phyloP scores from a whole-genome alignment of 805 yeast genomes.

The Lipomyces sp. region DNA sequence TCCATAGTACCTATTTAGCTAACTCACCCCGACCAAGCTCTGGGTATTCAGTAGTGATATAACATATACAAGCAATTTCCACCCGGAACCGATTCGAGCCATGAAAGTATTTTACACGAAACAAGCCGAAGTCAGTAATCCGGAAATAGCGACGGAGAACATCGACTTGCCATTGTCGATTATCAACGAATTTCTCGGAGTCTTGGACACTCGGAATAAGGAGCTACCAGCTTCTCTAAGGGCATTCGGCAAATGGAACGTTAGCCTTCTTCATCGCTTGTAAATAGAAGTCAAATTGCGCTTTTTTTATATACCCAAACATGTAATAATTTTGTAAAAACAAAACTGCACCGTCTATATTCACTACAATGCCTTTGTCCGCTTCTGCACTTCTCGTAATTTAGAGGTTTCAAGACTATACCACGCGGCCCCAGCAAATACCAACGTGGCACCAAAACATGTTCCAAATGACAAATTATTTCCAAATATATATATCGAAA shows the following conservation, averaged over 20 bases:
- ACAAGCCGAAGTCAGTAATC: background rate
- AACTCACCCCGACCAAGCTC: constrained; percentile 31
- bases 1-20: background rate
- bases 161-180: constrained; percentile 47
- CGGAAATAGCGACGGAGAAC: constrained; percentile 43
- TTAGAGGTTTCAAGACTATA: constrained; percentile 46
- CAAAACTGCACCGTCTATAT: background rate
- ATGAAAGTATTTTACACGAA: constrained; percentile 55
- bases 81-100: constrained; percentile 42
- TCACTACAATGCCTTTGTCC: constrained; percentile 16
- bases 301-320: background rate
- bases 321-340: background rate
- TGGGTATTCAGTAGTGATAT: constrained; percentile 61
- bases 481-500: constrained; percentile 61
- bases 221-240: constrained; percentile 47
- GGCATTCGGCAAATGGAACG: constrained; percentile 42
- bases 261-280: constrained; percentile 40
- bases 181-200: constrained; percentile 42
- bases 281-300: background rate
- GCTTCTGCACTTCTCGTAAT: constrained; percentile 22
- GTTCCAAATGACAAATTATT: constrained; percentile 48
- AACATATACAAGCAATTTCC: constrained; percentile 38
- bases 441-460: constrained; percentile 58
- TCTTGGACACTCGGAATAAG: constrained; percentile 43
- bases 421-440: constrained; percentile 60